Evolutionary conservation across 345 rosid genomes (phyloP).

Genomic region (Eucalyptus guilfoylei): DNA sequence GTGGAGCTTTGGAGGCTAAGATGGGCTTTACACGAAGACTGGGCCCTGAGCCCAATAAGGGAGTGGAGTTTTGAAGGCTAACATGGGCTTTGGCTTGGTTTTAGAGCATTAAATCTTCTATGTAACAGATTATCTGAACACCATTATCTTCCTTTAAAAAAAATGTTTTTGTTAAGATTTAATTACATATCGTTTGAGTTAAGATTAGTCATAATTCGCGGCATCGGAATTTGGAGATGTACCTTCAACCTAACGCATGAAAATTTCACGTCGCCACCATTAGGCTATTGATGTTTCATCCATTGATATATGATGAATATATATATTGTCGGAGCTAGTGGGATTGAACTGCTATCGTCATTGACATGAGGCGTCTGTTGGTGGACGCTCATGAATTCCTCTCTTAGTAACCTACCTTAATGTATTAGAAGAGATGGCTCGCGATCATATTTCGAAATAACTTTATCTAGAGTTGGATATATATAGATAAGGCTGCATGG

Average conservation of each 20-base stretch:
- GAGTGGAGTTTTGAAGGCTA: background rate
- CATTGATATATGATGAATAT: background rate
- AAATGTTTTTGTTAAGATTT: background rate
- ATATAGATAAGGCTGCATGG: background rate
- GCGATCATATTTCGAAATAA: background rate
- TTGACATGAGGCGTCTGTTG: background rate
- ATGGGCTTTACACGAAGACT: background rate
- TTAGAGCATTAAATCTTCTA: background rate
- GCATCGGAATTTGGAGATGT: background rate
- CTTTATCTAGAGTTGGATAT: background rate
- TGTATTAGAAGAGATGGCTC: background rate
- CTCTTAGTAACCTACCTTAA: background rate
- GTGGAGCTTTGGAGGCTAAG: background rate
- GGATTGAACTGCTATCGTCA: background rate
- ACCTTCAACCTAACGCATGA: fast-evolving
- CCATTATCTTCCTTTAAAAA: background rate
- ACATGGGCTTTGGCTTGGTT: background rate
- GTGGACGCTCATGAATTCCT: background rate
- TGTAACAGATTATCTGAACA: background rate
- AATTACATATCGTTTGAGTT: background rate
- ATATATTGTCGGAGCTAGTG: background rate
- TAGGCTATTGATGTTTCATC: background rate
- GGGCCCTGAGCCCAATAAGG: background rate
- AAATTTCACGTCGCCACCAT: fast-evolving
- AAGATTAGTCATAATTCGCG: background rate